Evolutionary conservation across 2,329 filamentous ascomycete species (phyloP).

Genomic region (Blumeria hordei): DNA sequence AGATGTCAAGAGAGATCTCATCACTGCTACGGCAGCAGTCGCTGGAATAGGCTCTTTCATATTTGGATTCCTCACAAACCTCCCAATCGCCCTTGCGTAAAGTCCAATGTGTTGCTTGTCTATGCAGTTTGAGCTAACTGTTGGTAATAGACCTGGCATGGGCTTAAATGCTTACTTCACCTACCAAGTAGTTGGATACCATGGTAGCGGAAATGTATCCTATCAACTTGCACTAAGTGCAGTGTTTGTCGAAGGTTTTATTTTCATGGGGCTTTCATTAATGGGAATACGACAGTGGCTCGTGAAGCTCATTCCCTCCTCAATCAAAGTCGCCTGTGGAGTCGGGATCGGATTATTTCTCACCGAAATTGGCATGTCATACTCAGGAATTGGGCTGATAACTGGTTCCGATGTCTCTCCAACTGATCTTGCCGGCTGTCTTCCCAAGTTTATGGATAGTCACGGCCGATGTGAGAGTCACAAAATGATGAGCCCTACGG

Average conservation of each 20-base stretch:
- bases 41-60: slow-evolving; percentile 49
- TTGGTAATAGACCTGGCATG: slow-evolving; percentile 31
- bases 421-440: slow-evolving; percentile 53
- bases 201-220: slow-evolving; percentile 29
- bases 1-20: slow-evolving; percentile 49
- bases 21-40: slow-evolving; percentile 65
- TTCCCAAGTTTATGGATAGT: slow-evolving; percentile 24
- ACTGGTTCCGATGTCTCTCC: slow-evolving; percentile 47
- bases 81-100: slow-evolving; percentile 51
- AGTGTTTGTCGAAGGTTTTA: slow-evolving; percentile 38
- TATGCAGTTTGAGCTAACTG: slow-evolving; percentile 1
- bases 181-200: slow-evolving; percentile 39
- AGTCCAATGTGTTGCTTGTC: slow-evolving; percentile 15
- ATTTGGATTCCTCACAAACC: slow-evolving; percentile 62
- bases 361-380: slow-evolving; percentile 43
- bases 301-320: slow-evolving; percentile 37
- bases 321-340: slow-evolving; percentile 39
- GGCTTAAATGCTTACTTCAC: slow-evolving; percentile 44
- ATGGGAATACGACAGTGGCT: slow-evolving; percentile 53
- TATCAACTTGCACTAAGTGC: slow-evolving; percentile 37
- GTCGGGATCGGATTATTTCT: slow-evolving; percentile 41
- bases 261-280: slow-evolving; percentile 38
- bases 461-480: slow-evolving; percentile 27
- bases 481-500: slow-evolving; percentile 57
- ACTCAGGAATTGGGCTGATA: slow-evolving; percentile 63